Conservation (phyloP, 805 yeast genomes). For the Blastobotrys mokoenaii region DNA sequence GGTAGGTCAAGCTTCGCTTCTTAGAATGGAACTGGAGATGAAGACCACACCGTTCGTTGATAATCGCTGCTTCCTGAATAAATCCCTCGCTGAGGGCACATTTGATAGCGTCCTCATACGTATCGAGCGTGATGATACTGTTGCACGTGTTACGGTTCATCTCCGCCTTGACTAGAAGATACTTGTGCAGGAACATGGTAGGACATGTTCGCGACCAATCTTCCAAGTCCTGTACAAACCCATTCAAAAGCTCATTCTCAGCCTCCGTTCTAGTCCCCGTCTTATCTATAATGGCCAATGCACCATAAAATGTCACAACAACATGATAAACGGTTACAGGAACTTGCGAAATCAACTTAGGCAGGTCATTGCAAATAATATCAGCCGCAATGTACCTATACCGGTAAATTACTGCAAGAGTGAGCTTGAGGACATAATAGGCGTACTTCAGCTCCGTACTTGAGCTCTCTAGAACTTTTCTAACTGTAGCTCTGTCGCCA, state of each 20-base stretch:
- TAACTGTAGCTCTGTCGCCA: slow-evolving; percentile 8
- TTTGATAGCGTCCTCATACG: slow-evolving; percentile 40
- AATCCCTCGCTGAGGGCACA: slow-evolving; percentile 27
- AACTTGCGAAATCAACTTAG: slow-evolving; percentile 14
- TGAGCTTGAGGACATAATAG: slow-evolving; percentile 15
- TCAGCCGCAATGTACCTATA: slow-evolving; percentile 17
- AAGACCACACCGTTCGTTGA: slow-evolving; percentile 35
- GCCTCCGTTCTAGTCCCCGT: slow-evolving; percentile 15
- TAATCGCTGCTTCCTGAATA: slow-evolving; percentile 34
- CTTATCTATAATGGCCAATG: slow-evolving; percentile 21
- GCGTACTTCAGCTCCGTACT: slow-evolving; percentile 18
- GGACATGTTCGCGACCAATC: slow-evolving; percentile 34
- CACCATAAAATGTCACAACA: slow-evolving; percentile 20
- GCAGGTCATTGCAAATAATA: slow-evolving; percentile 16
- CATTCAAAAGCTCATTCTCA: slow-evolving; percentile 21
- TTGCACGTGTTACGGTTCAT: slow-evolving; percentile 20
- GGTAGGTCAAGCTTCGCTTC: slow-evolving; percentile 31
- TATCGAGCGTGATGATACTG: slow-evolving; percentile 35
- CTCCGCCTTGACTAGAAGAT: slow-evolving; percentile 31
- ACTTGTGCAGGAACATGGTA: slow-evolving; percentile 33
- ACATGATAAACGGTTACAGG: slow-evolving; percentile 21
- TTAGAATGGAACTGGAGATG: slow-evolving; percentile 28
- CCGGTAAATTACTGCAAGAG: slow-evolving; percentile 19
- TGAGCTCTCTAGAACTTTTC: slow-evolving; percentile 8
- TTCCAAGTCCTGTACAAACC: slow-evolving; percentile 24